These are phyloP conservation scores for Didymella pinodella DNA, from an alignment of 2,329 filamentous ascomycete genomes.

Conservation along the genomic window DNA sequence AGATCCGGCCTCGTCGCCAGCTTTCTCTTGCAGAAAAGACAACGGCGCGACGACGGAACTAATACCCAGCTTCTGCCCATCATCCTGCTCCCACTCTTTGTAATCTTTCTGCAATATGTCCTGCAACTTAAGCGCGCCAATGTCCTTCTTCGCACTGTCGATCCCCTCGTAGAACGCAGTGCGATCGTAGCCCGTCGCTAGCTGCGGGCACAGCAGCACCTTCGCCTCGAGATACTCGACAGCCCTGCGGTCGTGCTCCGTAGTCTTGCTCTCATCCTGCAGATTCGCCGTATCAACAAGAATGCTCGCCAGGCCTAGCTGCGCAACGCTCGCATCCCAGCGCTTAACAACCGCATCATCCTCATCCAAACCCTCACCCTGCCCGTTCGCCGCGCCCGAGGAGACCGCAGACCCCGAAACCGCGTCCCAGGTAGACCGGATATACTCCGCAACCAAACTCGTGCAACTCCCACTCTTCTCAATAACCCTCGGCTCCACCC, in stretches of 20 bases:
- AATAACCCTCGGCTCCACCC: constrained; percentile 66
- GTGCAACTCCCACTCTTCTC: constrained; percentile 75
- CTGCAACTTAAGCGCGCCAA: constrained; percentile 66
- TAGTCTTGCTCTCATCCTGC: constrained; percentile 67
- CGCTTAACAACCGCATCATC: constrained; percentile 47
- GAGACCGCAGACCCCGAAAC: constrained; percentile 54
- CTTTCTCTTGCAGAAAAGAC: constrained; percentile 65
- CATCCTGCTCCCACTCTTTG: constrained; percentile 72
- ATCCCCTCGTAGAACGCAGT: constrained; percentile 67
- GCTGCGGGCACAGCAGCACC: constrained; percentile 52
- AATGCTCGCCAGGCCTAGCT: constrained; percentile 73
- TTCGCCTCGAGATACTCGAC: constrained; percentile 66
- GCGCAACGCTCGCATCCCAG: constrained; percentile 68
- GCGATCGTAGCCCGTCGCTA: constrained; percentile 59
- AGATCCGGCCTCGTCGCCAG: constrained; percentile 51
- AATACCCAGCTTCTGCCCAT: constrained; percentile 67
- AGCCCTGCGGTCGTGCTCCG: constrained; percentile 65
- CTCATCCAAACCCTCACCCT: constrained; percentile 49
- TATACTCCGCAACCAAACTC: constrained; percentile 71
- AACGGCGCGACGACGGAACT: constrained; percentile 71
- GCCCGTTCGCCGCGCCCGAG: constrained; percentile 49
- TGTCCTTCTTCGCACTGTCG: constrained; percentile 70
- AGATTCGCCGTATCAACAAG: constrained; percentile 77
- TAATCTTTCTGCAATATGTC: constrained; percentile 84
- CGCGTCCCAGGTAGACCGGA: constrained; percentile 64